Evolutionary conservation across 176 grass and related monocot genomes (phyloP), one percentile per base, ranked within the genome.

Genomic region (Zoysia pacifica): DNA sequence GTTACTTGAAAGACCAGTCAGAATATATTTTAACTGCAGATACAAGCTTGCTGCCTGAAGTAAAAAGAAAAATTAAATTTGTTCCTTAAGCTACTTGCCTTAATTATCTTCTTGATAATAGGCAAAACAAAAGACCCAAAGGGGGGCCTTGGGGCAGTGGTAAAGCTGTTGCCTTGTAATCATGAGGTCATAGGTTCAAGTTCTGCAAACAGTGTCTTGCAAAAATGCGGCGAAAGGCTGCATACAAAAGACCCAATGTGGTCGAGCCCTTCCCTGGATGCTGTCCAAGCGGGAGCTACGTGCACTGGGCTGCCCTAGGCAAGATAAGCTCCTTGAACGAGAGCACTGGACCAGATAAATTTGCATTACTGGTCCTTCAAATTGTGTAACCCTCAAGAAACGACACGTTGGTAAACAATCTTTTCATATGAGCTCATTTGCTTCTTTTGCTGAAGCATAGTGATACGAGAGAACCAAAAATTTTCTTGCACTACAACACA

Each of bases 1-100:
- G 8, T 79, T 65, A 36, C 11, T 73, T 79, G 16, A 85, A 67
- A 85, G 10, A 74, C 48, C 15, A 48, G 62, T 59, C 40, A 66
- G 46, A 76, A 61, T 45, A 69, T 70, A 35, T 9, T 60, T 70
- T 59, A 11, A 43, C n/a, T 47, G 18, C 41, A 70, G 78, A 71
- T 70, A 70, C 38, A 71, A 73, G 13, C 16, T 38, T 75, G 76
- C 35, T 37, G 36, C 42, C 15, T 4, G 55, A 47, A 62, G 5
- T 60, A 48, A 50, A 48, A 65, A 38, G 56, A 68, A 19, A n/a
- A 60, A 59, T 76, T 56, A 28, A 1, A 9, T 4, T 50, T 53
- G 36, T 36, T 72, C 58, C 47, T 72, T 48, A 59, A 67, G 39
- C 41, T 65, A 35, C 43, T 16, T 36, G 9, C 38, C 10, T 74